Evolutionary conservation across 2,329 filamentous ascomycete genomes (phyloP).

Genomic region (Pseudogymnoascus sp.): DNA sequence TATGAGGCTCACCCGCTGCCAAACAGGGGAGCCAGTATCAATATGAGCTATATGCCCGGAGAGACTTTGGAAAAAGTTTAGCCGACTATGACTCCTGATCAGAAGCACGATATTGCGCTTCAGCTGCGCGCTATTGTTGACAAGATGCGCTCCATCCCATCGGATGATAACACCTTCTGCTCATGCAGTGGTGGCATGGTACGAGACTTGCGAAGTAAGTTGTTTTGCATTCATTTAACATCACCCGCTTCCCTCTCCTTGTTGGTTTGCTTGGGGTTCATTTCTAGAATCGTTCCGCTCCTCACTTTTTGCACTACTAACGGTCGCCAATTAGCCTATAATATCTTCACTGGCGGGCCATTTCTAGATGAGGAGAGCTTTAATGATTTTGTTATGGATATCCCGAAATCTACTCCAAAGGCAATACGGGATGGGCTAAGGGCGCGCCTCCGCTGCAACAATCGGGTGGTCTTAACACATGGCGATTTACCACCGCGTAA

Average conservation of each 20-base stretch:
- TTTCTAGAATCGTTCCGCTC: not conserved
- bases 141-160: not conserved
- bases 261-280: not conserved
- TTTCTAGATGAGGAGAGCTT: not conserved
- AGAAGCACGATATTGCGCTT: not conserved
- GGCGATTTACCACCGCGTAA: conserved; percentile 15
- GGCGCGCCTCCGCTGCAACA: not conserved
- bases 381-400: not conserved
- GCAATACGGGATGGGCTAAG: not conserved
- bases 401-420: not conserved
- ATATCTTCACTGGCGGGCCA: not conserved
- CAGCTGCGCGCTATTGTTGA: not conserved
- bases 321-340: not conserved
- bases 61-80: not conserved
- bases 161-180: not conserved
- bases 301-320: not conserved
- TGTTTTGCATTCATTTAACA: not conserved
- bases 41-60: not conserved
- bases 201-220: not conserved
- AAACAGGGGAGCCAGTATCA: not conserved
- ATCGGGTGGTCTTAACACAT: conserved; percentile 12
- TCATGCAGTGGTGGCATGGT: not conserved
- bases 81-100: not conserved
- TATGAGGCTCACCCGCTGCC: not conserved
- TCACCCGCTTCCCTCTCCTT: not conserved